Conservation (phyloP, 2,329 filamentous ascomycete species). For the Madurella mycetomatis region DNA sequence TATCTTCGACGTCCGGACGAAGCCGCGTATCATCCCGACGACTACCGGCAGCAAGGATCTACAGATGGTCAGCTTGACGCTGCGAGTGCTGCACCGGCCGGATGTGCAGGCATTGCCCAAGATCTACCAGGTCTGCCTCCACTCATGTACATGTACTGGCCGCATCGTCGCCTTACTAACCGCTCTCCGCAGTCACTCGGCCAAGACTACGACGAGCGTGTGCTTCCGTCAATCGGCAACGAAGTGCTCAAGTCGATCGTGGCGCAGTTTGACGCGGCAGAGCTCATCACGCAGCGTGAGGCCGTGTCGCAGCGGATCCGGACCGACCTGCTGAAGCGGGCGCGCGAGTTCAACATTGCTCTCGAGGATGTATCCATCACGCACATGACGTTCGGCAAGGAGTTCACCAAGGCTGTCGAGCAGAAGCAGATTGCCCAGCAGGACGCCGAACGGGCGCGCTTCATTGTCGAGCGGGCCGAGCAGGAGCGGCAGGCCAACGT, state of each 20-base stretch:
- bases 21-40: slow-evolving; percentile 94
- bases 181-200: slow-evolving; percentile 72
- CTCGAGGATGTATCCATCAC: slow-evolving; percentile 99
- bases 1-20: slow-evolving; percentile 94
- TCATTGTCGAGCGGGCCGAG: slow-evolving; percentile 98
- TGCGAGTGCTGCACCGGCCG: slow-evolving; percentile 90
- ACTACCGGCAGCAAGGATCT: slow-evolving; percentile 98
- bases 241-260: slow-evolving; percentile 99
- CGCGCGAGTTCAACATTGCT: slow-evolving; percentile 96
- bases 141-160: background rate
- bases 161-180: slow-evolving; percentile 7
- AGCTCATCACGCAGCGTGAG: slow-evolving; percentile 98
- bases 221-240: slow-evolving; percentile 97
- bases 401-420: slow-evolving; percentile 98
- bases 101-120: slow-evolving; percentile 89
- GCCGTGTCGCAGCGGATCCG: slow-evolving; percentile 94
- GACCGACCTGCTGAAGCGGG: slow-evolving; percentile 84
- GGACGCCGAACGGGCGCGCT: slow-evolving; percentile 92
- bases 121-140: slow-evolving; percentile 82
- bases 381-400: slow-evolving; percentile 99
- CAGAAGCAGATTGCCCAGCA: slow-evolving; percentile 99
- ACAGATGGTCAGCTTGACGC: slow-evolving; percentile 98
- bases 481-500: slow-evolving; percentile 98
- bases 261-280: slow-evolving; percentile 95
- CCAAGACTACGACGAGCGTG: slow-evolving; percentile 96